phyloP scores from a whole-genome alignment of 352 stramenopile genomes.

The Peronospora tabacina region DNA sequence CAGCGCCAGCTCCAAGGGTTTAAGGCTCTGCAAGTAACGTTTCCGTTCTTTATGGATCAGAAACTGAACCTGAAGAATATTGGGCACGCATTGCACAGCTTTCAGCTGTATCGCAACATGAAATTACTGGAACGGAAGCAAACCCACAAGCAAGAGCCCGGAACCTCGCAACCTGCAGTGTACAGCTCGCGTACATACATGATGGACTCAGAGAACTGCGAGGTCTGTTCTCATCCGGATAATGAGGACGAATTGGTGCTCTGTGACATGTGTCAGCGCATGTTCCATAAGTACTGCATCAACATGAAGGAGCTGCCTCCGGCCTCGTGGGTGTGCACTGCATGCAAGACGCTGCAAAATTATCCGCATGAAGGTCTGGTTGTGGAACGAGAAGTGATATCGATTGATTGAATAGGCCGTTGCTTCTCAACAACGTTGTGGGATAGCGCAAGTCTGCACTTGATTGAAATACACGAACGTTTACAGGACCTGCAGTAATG shows the following conservation, averaged over 20 bases:
- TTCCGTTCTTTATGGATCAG: conserved; percentile 73
- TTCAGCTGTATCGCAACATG: conserved; percentile 80
- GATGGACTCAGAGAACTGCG: conserved; percentile 65
- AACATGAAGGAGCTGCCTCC: conserved; percentile 70
- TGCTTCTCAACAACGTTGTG: conserved; percentile 5
- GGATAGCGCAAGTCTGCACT: conserved; percentile 12
- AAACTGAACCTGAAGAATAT: conserved; percentile 82
- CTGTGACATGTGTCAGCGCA: conserved; percentile 75
- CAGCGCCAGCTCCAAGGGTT: conserved; percentile 73
- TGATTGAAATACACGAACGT: conserved; percentile 26
- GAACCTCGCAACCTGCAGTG: conserved; percentile 40
- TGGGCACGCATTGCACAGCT: conserved; percentile 68
- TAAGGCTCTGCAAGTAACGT: conserved; percentile 71
- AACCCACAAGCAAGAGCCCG: conserved; percentile 57
- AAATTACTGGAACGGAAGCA: conserved; percentile 69
- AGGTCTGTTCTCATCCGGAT: conserved; percentile 45
- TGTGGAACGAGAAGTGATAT: conserved; percentile 52
- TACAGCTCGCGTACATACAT: conserved; percentile 71
- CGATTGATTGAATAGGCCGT: conserved; percentile 42
- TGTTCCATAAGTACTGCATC: conserved; percentile 81
- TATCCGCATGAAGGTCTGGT: conserved; percentile 51
- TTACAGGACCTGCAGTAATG: conserved; percentile 7
- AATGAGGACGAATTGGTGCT: conserved; percentile 68
- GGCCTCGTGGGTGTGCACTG: conserved; percentile 69
- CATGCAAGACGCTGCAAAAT: conserved; percentile 63